phyloP scores from a whole-genome alignment of 2,329 filamentous ascomycete genomes.

The Apiospora hydei region DNA sequence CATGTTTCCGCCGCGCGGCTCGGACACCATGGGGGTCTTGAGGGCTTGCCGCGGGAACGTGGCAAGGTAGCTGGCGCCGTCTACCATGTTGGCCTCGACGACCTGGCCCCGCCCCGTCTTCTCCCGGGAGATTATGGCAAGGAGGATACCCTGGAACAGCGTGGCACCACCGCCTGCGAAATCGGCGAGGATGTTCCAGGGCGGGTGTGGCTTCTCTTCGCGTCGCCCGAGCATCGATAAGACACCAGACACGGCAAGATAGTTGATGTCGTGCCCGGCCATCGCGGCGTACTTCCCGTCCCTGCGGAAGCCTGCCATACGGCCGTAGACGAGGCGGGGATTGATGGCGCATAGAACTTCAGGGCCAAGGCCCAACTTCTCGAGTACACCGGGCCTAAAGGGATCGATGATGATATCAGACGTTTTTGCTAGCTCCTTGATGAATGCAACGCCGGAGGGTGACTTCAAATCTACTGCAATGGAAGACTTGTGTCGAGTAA shows the following conservation, averaged over 20 bases:
- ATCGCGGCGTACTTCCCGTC: constrained; percentile 86
- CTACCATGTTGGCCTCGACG: constrained; percentile 98
- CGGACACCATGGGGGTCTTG: constrained; percentile 68
- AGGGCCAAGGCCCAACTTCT: constrained; percentile 82
- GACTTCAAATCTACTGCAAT: constrained; percentile 83
- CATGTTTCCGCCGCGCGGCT: constrained; percentile 74
- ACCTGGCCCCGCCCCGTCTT: constrained; percentile 78
- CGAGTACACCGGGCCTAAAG: constrained; percentile 89
- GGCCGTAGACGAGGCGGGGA: constrained; percentile 78
- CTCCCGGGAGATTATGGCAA: constrained; percentile 75
- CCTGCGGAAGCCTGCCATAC: constrained; percentile 89
- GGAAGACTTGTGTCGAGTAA: constrained; percentile 82
- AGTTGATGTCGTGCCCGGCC: constrained; percentile 97
- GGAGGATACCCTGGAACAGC: constrained; percentile 81
- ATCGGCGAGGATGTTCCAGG: constrained; percentile 85
- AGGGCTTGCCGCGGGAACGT: constrained; percentile 76
- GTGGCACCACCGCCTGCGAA: constrained; percentile 89
- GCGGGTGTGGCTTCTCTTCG: constrained; percentile 76
- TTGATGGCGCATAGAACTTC: constrained; percentile 71
- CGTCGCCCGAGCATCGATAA: constrained; percentile 77
- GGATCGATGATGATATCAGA: constrained; percentile 91
- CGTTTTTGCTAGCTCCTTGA: constrained; percentile 68
- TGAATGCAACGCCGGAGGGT: constrained; percentile 65
- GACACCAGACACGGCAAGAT: constrained; percentile 86
- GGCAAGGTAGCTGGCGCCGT: constrained; percentile 81